Percentiles rank a stretch among this genome's conserved stretches.
These are phyloP conservation scores for Scedosporium aurantiacum DNA, from an alignment of 2,329 filamentous ascomycete species.

Conservation along the genomic window DNA sequence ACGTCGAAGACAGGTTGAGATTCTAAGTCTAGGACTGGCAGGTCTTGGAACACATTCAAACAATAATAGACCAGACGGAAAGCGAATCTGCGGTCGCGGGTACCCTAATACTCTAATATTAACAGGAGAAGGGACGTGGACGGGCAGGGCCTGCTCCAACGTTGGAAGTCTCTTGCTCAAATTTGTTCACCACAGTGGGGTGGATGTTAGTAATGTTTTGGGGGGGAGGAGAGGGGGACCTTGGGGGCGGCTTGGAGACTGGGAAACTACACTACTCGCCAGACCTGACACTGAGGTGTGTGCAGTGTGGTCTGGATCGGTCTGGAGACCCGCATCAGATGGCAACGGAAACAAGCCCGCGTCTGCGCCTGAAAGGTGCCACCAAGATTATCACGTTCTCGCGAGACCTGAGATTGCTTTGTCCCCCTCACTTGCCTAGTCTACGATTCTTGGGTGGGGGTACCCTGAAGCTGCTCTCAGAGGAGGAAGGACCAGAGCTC, in stretches of 20 bases:
- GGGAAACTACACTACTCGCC: too few relatives aligned
- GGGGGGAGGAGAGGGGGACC: background rate
- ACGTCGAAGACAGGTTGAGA: background rate
- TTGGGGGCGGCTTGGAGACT: background rate
- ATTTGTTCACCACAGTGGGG: background rate
- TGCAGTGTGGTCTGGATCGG: too few relatives aligned
- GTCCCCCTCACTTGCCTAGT: too few relatives aligned
- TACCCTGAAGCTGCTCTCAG: too few relatives aligned
- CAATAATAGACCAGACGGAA: background rate
- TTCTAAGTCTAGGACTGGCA: background rate
- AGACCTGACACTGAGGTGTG: too few relatives aligned
- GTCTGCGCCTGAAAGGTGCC: too few relatives aligned
- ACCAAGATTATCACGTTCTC: too few relatives aligned
- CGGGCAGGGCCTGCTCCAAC: background rate
- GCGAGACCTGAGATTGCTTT: too few relatives aligned
- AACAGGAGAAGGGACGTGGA: background rate
- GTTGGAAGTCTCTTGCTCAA: background rate
- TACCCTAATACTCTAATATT: slow-evolving; percentile 1
- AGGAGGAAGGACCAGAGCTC: too few relatives aligned
- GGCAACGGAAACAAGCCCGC: too few relatives aligned
- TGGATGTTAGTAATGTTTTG: background rate
- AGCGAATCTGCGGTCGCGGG: background rate
- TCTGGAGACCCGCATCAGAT: too few relatives aligned
- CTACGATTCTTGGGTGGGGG: too few relatives aligned
- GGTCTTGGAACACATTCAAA: background rate